Conservation (phyloP, 176 grass and related monocot genomes). For the Aegilops speltoides region DNA sequence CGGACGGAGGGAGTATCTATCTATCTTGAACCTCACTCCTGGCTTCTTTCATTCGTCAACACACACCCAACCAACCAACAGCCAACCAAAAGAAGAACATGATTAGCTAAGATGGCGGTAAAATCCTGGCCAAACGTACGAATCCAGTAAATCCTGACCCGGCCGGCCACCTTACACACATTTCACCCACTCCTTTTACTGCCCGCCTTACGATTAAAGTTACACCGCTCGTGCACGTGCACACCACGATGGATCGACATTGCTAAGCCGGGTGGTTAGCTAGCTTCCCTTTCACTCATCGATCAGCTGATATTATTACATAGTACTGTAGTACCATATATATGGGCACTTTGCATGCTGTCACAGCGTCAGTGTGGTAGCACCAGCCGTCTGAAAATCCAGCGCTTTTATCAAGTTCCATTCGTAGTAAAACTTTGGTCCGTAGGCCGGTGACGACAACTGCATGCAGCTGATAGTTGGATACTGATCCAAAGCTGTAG, state of each 20-base stretch:
- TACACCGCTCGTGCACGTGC: not conserved
- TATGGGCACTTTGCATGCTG: not conserved
- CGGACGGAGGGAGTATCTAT: too few relatives aligned
- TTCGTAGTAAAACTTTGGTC: not conserved
- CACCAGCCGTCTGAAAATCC: not conserved
- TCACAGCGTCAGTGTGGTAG: not conserved
- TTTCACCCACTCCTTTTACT: slow-evolving; percentile 8
- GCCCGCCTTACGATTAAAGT: not conserved
- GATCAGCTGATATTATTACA: slow-evolving; percentile 10
- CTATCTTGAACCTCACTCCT: not conserved
- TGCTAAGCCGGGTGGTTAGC: not conserved
- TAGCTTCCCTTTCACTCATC: slow-evolving; percentile 5
- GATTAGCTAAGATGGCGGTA: not conserved
- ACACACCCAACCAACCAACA: not conserved
- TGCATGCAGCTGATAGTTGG: not conserved
- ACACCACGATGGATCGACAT: not conserved
- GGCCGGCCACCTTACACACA: not conserved
- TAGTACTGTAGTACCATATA: not conserved
- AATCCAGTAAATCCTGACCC: not conserved
- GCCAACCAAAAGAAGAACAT: not conserved
- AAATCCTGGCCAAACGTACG: not conserved
- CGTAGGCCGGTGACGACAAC: not conserved
- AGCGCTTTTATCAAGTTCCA: not conserved
- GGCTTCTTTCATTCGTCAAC: not conserved
- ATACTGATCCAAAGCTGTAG: not conserved